These are phyloP conservation scores for Chlorella sp. DNA, from an alignment of 139 green algal genomes.

Conservation along the genomic window DNA sequence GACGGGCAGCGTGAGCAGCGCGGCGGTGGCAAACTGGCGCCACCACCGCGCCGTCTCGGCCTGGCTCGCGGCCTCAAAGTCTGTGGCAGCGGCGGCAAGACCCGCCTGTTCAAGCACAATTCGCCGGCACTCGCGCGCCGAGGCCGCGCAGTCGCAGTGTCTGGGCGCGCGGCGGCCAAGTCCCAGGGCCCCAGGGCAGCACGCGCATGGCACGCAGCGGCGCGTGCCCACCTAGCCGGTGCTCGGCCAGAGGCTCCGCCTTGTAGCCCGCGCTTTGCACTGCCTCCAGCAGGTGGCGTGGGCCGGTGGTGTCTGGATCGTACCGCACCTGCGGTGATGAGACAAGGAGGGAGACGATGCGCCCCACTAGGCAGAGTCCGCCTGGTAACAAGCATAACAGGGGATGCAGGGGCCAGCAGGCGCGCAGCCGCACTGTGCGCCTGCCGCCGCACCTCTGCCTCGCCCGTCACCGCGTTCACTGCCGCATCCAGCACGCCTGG, in stretches of 20 bases:
- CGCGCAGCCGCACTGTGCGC: too few species aligned
- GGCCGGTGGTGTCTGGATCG: slow-evolving; percentile 67
- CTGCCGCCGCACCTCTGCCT: slow-evolving; percentile 57
- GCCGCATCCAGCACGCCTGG: slow-evolving; percentile 30
- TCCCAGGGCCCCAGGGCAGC: too few species aligned
- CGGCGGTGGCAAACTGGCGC: slow-evolving; percentile 35
- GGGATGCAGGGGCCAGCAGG: not conserved
- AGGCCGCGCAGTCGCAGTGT: too few species aligned
- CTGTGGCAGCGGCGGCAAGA: too few species aligned
- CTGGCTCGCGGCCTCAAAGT: slow-evolving; percentile 12
- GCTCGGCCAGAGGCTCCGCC: slow-evolving; percentile 21
- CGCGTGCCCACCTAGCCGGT: slow-evolving; percentile 3
- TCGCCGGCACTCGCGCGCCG: too few species aligned
- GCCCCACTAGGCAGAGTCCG: not conserved
- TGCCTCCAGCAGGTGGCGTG: slow-evolving; percentile 69
- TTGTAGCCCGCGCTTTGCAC: slow-evolving; percentile 64
- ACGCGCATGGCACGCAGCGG: not conserved
- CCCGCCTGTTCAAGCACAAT: too few species aligned
- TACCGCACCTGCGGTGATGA: slow-evolving; percentile 58
- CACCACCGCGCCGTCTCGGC: slow-evolving; percentile 61
- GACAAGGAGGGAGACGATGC: not conserved
- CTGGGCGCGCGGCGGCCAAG: too few species aligned
- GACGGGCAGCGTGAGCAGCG: slow-evolving; percentile 84
- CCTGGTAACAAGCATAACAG: not conserved
- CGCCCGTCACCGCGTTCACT: slow-evolving; percentile 55